Evolutionary conservation across 352 stramenopile genomes (phyloP), one percentile per base, ranked within the genome.

Genomic region (Halophytophthora batemanensis): DNA sequence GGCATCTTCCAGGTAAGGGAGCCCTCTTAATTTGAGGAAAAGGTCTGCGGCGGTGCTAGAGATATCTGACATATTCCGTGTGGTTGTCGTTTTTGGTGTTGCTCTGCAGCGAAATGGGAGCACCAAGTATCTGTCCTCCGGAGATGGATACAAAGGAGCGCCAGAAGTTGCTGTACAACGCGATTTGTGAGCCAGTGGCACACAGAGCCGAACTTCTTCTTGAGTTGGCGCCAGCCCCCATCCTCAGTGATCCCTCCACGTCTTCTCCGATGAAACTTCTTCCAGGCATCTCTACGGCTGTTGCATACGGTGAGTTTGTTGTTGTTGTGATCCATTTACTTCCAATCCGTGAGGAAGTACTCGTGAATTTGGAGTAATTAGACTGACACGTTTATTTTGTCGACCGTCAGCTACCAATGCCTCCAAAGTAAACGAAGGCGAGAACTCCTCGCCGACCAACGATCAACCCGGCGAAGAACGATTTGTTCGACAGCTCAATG

Each of bases 111-210:
- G 72, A 82, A 36, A 62, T 43, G 39, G 66, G 56, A 21, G 50
- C 50, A 21, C 60, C 50, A 10, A 70, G 56, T 23, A 57, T 31
- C 6, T 71, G 68, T 47, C 63, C 53, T 31, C 51, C 63, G 12
- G 66, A 80, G n/a, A 73, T 77, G n/a, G 53, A 69, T 19, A 61
- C 64, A 35, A 87, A 88, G 29, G 79, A 93, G 22, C 56, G 80
- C 34, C 82, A 95, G 35, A 66, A 87, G 40, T 53, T 52, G 29
- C 52, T 93, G 17, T 95, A 95, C 59, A 86, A 83, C 3, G 50
- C 71, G 23, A 83, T 95, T 3, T 95, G 85, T 15, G 82, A 91
- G 29, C 82, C 82, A 11, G 69, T 95, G 7, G 86, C 93, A 34
- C 64, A 60, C 11, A 67, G 83, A 61, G 85, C 81, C 15, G 51